A percentile compares a stretch with the other conserved stretches of the same genome.
Conservation (phyloP, 2,329 filamentous ascomycete genomes). For the Clonostachys sp. region DNA sequence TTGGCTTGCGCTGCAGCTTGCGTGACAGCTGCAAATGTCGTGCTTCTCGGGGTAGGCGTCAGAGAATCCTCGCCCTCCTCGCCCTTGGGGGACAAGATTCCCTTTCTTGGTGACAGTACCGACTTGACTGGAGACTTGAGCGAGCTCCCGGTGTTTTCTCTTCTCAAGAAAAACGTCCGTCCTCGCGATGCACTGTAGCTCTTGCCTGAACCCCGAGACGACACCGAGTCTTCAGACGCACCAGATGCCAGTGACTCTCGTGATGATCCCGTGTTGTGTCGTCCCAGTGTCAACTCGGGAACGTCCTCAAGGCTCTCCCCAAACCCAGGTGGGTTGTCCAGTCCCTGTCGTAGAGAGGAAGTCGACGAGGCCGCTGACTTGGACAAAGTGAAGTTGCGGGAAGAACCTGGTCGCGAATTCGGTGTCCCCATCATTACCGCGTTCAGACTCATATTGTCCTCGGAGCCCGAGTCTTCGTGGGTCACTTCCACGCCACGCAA, state of each 20-base stretch:
- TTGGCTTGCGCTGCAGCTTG: constrained; percentile 51
- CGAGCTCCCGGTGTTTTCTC: constrained; percentile 28
- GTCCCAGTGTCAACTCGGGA: too few species aligned
- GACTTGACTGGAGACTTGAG: constrained; percentile 17
- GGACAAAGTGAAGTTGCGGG: constrained; percentile 43
- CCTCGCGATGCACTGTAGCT: constrained; percentile 31
- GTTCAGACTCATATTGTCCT: too few species aligned
- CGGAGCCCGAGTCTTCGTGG: too few species aligned
- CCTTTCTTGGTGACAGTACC: too few species aligned
- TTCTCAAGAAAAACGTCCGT: constrained; percentile 32
- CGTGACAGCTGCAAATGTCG: constrained; percentile 48
- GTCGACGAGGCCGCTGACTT: constrained; percentile 31
- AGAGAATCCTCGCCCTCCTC: too few species aligned
- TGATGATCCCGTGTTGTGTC: too few species aligned
- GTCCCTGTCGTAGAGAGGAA: constrained; percentile 7
- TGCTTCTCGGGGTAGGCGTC: constrained; percentile 16
- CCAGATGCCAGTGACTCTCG: too few species aligned
- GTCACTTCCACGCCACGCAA: too few species aligned
- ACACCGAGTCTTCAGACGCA: too few species aligned
- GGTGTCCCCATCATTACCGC: constrained; percentile 19
- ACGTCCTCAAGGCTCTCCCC: too few species aligned
- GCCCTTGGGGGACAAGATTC: too few species aligned
- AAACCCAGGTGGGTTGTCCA: too few species aligned
- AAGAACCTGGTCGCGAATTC: constrained; percentile 26
- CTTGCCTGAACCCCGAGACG: constrained; percentile 26